A percentile compares a stretch with the other conserved stretches of the same genome.
Conservation (phyloP, 1,139 yeast species). For the Chernovozyma sophiae-reginae region DNA sequence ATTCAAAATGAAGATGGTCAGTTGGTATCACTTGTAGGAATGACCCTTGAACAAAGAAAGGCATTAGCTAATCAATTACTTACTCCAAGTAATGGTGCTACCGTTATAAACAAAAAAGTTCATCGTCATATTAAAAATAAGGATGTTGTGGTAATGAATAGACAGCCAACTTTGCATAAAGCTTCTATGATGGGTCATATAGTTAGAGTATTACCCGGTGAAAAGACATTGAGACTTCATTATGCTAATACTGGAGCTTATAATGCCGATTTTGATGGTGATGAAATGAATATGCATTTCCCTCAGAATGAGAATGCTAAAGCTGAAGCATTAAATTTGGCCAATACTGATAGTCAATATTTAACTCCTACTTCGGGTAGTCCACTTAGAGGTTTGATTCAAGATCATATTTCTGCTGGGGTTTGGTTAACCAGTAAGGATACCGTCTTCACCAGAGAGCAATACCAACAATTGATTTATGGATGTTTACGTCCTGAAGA, state of each 20-base stretch:
- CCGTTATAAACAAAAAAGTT: slow-evolving; percentile 84
- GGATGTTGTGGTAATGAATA: slow-evolving; percentile 96
- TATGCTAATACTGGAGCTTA: slow-evolving; percentile 99
- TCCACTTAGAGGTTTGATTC: slow-evolving; percentile 97
- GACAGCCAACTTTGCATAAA: slow-evolving; percentile 98
- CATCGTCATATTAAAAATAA: slow-evolving; percentile 90
- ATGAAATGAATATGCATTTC: slow-evolving; percentile 99
- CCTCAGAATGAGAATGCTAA: slow-evolving; percentile 98
- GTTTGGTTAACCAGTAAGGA: slow-evolving; percentile 96
- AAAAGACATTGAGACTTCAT: slow-evolving; percentile 92
- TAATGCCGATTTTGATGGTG: slow-evolving; percentile 99
- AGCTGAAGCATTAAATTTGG: slow-evolving; percentile 92
- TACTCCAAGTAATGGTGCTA: slow-evolving; percentile 66
- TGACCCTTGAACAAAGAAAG: slow-evolving; percentile 91
- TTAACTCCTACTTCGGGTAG: slow-evolving; percentile 97
- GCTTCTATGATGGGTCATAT: slow-evolving; percentile 99
- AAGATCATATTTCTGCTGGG: slow-evolving; percentile 98
- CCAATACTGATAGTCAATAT: slow-evolving; percentile 95
- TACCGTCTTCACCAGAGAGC: slow-evolving; percentile 83
- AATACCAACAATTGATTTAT: slow-evolving; percentile 89
- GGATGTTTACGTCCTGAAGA: slow-evolving; percentile 97
- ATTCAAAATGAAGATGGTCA: slow-evolving; percentile 97
- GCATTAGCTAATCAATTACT: slow-evolving; percentile 93
- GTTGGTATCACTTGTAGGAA: slow-evolving; percentile 73
- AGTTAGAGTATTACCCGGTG: slow-evolving; percentile 95